phyloP scores from a whole-genome alignment of 495 filamentous ascomycete species.

The Hypoxylon cercidicola region DNA sequence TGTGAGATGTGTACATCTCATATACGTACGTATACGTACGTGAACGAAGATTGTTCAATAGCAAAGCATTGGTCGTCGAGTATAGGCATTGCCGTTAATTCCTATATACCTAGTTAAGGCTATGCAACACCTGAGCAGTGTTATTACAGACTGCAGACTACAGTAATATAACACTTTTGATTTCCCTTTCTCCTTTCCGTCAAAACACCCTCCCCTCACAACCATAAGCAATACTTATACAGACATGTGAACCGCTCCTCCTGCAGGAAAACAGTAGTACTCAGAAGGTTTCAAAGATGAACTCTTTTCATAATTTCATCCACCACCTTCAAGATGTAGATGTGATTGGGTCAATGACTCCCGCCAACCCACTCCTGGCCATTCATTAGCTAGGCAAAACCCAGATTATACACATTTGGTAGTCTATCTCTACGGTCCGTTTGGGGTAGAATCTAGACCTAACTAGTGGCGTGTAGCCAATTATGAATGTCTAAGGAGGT shows the following conservation, averaged over 20 bases:
- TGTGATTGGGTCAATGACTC: background rate
- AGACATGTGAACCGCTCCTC: background rate
- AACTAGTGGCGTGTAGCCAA: background rate
- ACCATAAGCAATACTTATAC: slow-evolving; percentile 2
- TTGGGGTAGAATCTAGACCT: background rate
- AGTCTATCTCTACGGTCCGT: background rate
- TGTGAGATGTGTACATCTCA: no score
- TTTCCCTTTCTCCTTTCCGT: background rate
- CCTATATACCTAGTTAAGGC: no score
- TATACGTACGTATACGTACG: no score
- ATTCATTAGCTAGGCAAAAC: background rate
- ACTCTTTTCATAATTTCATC: no score
- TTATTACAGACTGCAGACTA: no score
- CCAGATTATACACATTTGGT: background rate
- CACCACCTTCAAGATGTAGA: no score
- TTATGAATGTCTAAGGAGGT: slow-evolving; percentile 53
- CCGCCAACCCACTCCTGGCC: background rate
- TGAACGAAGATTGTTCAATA: no score
- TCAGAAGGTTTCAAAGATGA: no score
- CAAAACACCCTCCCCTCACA: background rate
- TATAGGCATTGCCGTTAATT: no score
- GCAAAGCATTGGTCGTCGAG: no score
- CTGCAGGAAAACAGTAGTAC: background rate
- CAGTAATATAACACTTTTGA: no score
- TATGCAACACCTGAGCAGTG: no score